Evolutionary conservation across 2,329 filamentous ascomycete species (phyloP).

Genomic region (Fusarium tupiense): DNA sequence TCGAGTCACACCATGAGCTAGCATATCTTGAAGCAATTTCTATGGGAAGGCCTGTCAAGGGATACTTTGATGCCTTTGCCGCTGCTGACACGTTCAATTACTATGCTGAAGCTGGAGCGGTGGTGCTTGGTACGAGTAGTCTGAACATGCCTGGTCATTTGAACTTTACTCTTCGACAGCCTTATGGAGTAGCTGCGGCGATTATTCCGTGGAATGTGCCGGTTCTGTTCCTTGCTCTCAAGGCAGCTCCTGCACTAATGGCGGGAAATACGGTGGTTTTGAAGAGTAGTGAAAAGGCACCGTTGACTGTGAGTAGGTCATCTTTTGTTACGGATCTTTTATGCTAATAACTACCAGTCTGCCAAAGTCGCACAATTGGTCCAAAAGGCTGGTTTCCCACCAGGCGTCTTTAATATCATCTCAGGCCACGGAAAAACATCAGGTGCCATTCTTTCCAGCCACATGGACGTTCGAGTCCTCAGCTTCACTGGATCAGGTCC

Average conservation of each 20-base stretch:
- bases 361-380: conserved; percentile 61
- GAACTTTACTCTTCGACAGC: conserved; percentile 58
- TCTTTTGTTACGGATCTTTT: too few relatives aligned
- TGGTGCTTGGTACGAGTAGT: conserved; percentile 54
- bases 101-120: conserved; percentile 52
- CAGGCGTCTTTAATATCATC: conserved; percentile 78
- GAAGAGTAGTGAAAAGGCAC: conserved; percentile 27
- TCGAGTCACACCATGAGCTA: conserved; percentile 51
- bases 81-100: conserved; percentile 52
- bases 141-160: conserved; percentile 58
- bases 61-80: conserved; percentile 48
- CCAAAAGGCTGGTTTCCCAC: conserved; percentile 77
- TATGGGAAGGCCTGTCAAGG: conserved; percentile 8
- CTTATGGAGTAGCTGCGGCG: conserved; percentile 59
- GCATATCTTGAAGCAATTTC: conserved; percentile 40
- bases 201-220: conserved; percentile 69
- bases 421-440: conserved; percentile 75
- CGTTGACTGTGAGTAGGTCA: background rate
- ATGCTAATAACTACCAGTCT: background rate
- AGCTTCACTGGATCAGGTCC: conserved; percentile 79
- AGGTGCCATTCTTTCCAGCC: conserved; percentile 72
- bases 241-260: conserved; percentile 41
- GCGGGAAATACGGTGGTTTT: conserved; percentile 14
- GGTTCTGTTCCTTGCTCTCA: conserved; percentile 55
- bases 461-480: conserved; percentile 75